Evolutionary conservation across 2,329 filamentous ascomycete genomes (phyloP).

Genomic region (Talaromyces sp.): DNA sequence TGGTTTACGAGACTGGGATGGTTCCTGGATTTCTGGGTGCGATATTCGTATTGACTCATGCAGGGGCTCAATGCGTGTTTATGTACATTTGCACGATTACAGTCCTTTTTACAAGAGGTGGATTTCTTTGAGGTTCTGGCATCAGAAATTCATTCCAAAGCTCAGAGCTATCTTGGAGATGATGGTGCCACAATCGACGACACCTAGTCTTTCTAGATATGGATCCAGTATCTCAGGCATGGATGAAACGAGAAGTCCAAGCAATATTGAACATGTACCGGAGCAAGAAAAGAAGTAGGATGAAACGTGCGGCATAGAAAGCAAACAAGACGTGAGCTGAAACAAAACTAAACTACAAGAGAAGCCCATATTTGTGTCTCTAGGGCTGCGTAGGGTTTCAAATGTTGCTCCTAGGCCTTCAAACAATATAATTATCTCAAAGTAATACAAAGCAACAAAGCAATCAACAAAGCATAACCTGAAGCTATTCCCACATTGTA

Average conservation of each 20-base stretch:
- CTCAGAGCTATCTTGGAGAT: not conserved
- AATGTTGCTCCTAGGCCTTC: no score
- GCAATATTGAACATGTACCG: no score
- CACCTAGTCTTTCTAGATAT: not conserved
- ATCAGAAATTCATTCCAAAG: not conserved
- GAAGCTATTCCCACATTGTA: no score
- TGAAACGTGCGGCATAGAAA: no score
- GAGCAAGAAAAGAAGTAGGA: no score
- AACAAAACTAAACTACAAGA: no score
- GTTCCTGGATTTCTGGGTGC: not conserved
- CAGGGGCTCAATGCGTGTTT: not conserved
- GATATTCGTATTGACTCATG: not conserved
- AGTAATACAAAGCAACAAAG: no score
- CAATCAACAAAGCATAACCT: no score
- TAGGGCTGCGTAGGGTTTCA: no score
- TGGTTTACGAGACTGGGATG: not conserved
- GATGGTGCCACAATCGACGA: not conserved
- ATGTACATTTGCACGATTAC: not conserved
- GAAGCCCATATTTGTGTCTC: no score
- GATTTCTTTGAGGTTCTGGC: not conserved
- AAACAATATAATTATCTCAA: no score
- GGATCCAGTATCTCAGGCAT: not conserved
- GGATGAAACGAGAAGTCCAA: not conserved
- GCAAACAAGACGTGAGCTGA: no score
- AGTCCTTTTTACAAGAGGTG: not conserved